Evolutionary conservation across 148 eudicot species (phyloP).

Genomic region (Vaccinium macrocarpon): DNA sequence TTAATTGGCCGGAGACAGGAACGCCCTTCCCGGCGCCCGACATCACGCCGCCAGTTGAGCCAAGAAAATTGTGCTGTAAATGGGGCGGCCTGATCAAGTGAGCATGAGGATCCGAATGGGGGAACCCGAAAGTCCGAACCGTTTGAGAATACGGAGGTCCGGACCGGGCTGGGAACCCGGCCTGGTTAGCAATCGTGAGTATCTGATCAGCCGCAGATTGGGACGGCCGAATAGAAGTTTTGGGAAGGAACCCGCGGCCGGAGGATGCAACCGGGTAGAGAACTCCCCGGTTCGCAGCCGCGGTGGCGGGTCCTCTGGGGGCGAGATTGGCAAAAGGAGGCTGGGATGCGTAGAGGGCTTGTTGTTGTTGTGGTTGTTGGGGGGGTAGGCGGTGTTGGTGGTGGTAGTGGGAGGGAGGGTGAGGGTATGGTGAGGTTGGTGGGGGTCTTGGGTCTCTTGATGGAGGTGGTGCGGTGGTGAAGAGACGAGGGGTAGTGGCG

Average conservation of each 20-base stretch:
- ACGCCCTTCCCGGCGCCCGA: constrained; percentile 28
- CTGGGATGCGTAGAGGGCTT: constrained; percentile 8
- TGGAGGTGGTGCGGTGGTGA: constrained; percentile 10
- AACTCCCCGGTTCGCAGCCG: constrained; percentile 11
- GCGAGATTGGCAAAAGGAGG: constrained; percentile 2
- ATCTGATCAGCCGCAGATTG: constrained; percentile 13
- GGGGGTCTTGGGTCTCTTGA: constrained; percentile 13
- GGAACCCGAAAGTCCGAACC: constrained; percentile 21
- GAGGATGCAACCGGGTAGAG: constrained; percentile 36
- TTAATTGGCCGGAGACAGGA: constrained; percentile 17
- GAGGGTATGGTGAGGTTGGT: constrained; percentile 4
- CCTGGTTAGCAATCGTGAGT: constrained; percentile 9
- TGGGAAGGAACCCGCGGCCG: constrained; percentile 34
- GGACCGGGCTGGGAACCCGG: constrained; percentile 15
- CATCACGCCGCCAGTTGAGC: constrained; percentile 14
- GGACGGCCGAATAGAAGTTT: constrained; percentile 8
- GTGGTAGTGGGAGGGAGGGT: constrained; percentile 4
- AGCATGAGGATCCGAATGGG: constrained; percentile 25
- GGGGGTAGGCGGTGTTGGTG: constrained; percentile 14
- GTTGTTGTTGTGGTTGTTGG: neutral
- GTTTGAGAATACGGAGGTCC: neutral
- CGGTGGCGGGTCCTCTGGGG: neutral
- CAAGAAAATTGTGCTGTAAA: constrained; percentile 20
- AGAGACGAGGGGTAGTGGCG: constrained; percentile 11
- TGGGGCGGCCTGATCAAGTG: constrained; percentile 23